phyloP scores from a whole-genome alignment of 2,329 filamentous ascomycete genomes.

The Xylaria sp. region DNA sequence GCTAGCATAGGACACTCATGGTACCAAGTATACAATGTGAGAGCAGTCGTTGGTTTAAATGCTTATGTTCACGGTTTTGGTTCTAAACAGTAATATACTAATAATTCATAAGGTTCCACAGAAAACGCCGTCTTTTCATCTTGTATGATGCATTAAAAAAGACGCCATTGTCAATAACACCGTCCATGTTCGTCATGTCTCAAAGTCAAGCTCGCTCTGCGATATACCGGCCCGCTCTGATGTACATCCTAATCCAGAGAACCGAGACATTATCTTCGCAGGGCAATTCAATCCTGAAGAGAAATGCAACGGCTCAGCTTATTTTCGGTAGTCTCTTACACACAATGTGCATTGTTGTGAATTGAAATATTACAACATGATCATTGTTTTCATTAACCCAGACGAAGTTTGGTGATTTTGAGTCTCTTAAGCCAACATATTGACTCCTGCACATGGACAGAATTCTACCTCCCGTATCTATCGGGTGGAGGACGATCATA shows the following conservation, averaged over 20 bases:
- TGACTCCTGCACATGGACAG: conserved; percentile 12
- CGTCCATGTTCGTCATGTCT: neutral
- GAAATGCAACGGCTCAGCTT: neutral
- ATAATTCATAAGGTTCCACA: conserved; percentile 7
- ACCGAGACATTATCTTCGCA: neutral
- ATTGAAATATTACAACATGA: neutral
- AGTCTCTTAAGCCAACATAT: neutral
- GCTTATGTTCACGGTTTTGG: neutral
- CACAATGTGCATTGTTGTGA: neutral
- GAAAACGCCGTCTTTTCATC: neutral
- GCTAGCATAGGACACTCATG: neutral
- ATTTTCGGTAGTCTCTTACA: neutral
- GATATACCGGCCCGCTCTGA: neutral
- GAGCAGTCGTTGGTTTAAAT: neutral
- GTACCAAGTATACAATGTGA: neutral
- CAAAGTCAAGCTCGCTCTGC: neutral
- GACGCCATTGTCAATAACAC: neutral
- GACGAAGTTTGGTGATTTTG: neutral
- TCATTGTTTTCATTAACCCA: neutral
- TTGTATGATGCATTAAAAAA: neutral
- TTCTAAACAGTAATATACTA: conserved; percentile 12
- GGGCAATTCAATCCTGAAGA: neutral
- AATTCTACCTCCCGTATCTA: conserved; percentile 56
- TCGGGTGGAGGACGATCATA: conserved; percentile 59
- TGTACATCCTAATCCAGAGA: neutral